These are phyloP conservation scores for Cudoniella acicularis DNA, from an alignment of 495 filamentous ascomycete genomes.

Conservation along the genomic window DNA sequence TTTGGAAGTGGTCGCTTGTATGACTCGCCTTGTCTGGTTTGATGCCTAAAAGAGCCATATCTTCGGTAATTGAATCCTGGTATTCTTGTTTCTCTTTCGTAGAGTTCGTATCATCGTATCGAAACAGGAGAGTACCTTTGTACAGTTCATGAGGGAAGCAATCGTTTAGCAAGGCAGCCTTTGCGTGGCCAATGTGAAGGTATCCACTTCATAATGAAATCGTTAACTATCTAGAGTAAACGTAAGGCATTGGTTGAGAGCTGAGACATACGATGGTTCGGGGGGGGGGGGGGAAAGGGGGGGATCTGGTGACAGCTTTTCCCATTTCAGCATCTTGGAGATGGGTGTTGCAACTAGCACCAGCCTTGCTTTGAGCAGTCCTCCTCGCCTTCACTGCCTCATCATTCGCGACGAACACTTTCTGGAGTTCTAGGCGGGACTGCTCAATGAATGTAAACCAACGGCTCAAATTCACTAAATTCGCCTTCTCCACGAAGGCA, in stretches of 20 bases:
- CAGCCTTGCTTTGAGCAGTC: constrained; percentile 69
- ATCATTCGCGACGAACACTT: not conserved
- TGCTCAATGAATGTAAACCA: not conserved
- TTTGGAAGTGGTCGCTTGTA: constrained; percentile 72
- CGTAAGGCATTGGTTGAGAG: too few relatives aligned
- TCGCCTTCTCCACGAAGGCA: constrained; percentile 27
- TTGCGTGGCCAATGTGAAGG: constrained; percentile 76
- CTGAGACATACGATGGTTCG: too few relatives aligned
- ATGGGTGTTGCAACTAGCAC: constrained; percentile 83
- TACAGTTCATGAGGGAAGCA: constrained; percentile 73
- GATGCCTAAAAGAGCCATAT: constrained; percentile 68
- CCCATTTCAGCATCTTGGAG: constrained; percentile 80
- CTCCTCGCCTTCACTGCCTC: constrained; percentile 61
- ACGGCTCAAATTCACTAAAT: not conserved
- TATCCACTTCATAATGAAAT: too few relatives aligned
- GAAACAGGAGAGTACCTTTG: constrained; percentile 64
- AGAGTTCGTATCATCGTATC: constrained; percentile 79
- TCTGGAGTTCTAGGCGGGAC: not conserved
- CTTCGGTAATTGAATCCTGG: constrained; percentile 67
- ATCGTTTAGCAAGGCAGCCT: constrained; percentile 75
- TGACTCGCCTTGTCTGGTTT: constrained; percentile 63
- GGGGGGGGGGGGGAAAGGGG: constrained; percentile 95
- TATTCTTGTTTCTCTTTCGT: constrained; percentile 76
- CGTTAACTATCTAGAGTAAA: too few relatives aligned
- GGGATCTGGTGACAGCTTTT: constrained; percentile 86